phyloP scores from a whole-genome alignment of 148 eudicot species.

The Silene conica region DNA sequence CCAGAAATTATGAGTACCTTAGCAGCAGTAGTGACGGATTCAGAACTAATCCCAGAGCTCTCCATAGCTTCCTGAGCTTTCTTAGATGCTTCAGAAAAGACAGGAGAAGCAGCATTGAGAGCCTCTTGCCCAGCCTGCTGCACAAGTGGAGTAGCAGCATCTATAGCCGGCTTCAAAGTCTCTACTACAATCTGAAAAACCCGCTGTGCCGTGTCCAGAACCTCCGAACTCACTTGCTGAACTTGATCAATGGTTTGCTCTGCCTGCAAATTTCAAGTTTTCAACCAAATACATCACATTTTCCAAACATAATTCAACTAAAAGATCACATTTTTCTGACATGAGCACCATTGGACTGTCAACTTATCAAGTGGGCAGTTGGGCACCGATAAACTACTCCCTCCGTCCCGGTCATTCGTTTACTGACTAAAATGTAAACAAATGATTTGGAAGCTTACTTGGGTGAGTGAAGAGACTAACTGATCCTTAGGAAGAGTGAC shows the following conservation, averaged over 20 bases:
- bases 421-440: no score
- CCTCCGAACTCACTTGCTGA: constrained; percentile 60
- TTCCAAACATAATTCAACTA: neutral
- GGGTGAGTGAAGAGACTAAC: constrained; percentile 78
- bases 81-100: constrained; percentile 67
- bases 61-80: constrained; percentile 86
- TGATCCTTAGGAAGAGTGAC: constrained; percentile 65
- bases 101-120: constrained; percentile 64
- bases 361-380: neutral
- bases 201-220: constrained; percentile 45
- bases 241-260: constrained; percentile 76
- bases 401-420: no score
- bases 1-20: constrained; percentile 41
- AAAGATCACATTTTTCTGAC: neutral
- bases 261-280: constrained; percentile 40
- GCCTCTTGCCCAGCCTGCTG: constrained; percentile 77
- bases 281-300: constrained; percentile 10
- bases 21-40: constrained; percentile 66
- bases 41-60: constrained; percentile 70
- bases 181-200: constrained; percentile 42
- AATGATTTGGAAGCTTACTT: constrained; percentile 31
- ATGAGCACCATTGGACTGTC: neutral
- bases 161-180: constrained; percentile 67
- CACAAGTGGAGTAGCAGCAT: constrained; percentile 70
- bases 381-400: no score